Evolutionary conservation across 2,329 filamentous ascomycete species (phyloP).

Genomic region (Trichoderma guizhouense): DNA sequence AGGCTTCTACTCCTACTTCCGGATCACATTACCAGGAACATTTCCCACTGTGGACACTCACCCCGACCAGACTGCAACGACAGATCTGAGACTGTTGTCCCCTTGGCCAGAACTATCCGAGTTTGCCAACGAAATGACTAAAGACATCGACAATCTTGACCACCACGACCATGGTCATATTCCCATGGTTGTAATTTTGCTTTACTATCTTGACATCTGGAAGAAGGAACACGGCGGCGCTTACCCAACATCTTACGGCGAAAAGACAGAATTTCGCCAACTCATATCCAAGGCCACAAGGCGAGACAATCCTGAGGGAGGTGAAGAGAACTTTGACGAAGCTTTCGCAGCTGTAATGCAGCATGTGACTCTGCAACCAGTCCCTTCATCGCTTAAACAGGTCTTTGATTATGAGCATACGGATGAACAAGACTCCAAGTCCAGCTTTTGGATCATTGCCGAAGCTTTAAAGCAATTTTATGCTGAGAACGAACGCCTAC

Average conservation of each 20-base stretch:
- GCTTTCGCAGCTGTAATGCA: constrained; percentile 84
- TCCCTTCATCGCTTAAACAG: constrained; percentile 68
- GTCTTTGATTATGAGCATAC: constrained; percentile 66
- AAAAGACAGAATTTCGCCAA: constrained; percentile 80
- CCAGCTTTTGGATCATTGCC: constrained; percentile 85
- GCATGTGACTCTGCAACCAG: constrained; percentile 65
- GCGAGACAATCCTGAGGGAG: constrained; percentile 73
- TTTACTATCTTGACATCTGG: constrained; percentile 82
- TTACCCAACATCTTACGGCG: constrained; percentile 70
- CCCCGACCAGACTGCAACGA: constrained; percentile 78
- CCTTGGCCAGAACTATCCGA: constrained; percentile 80
- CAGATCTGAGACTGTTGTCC: constrained; percentile 76
- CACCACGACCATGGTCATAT: constrained; percentile 87
- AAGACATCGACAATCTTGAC: constrained; percentile 64
- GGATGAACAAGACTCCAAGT: constrained; percentile 27
- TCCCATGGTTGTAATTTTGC: constrained; percentile 77
- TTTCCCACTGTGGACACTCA: constrained; percentile 96
- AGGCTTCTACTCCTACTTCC: constrained; percentile 89
- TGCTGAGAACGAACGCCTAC: constrained; percentile 66
- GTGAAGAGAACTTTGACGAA: constrained; percentile 96
- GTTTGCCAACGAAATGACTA: constrained; percentile 65
- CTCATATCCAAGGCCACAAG: constrained; percentile 65
- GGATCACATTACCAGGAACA: constrained; percentile 69
- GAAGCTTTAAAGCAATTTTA: constrained; percentile 77
- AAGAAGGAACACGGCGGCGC: constrained; percentile 65